Conservation (phyloP, 192 early-diverging fungal species). For the Linnemannia zychae region DNA sequence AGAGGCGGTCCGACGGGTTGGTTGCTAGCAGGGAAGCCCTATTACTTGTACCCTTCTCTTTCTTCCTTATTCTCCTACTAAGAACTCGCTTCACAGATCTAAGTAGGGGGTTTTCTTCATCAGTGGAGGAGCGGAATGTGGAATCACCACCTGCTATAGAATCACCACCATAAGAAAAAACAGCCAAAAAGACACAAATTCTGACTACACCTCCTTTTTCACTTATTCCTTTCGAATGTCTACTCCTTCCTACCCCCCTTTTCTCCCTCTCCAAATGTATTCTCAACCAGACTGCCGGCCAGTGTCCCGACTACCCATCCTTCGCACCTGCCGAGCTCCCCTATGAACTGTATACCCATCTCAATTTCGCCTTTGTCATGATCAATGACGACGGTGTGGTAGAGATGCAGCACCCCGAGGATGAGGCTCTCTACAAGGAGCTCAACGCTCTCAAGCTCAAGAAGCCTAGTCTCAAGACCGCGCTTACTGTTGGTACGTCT, state of each 20-base stretch:
- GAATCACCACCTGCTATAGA: not conserved
- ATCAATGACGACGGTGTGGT: constrained; percentile 52
- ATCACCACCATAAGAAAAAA: not conserved
- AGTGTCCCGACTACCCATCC: constrained; percentile 41
- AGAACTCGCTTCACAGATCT: not conserved
- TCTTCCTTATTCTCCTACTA: not conserved
- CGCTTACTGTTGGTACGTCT: constrained; percentile 35
- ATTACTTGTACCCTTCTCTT: not conserved
- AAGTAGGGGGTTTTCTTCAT: not conserved
- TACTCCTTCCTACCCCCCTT: not conserved
- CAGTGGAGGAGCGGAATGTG: not conserved
- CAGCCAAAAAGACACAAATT: not conserved
- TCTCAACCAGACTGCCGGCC: constrained; percentile 32
- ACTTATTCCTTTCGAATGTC: not conserved
- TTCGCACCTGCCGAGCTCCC: constrained; percentile 40
- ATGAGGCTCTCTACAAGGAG: constrained; percentile 32
- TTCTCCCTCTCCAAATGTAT: not conserved
- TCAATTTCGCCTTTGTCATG: constrained; percentile 52
- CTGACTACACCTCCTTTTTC: not conserved
- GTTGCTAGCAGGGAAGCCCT: not conserved
- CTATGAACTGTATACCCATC: constrained; percentile 48
- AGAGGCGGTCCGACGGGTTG: no score
- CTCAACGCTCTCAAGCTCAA: constrained; percentile 48
- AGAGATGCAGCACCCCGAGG: constrained; percentile 41
- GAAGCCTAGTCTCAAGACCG: constrained; percentile 38